Percentiles rank a stretch among this genome's conserved stretches.
These are phyloP conservation scores for Aspergillus diversus DNA, from an alignment of 495 filamentous ascomycete genomes.

Conservation along the genomic window DNA sequence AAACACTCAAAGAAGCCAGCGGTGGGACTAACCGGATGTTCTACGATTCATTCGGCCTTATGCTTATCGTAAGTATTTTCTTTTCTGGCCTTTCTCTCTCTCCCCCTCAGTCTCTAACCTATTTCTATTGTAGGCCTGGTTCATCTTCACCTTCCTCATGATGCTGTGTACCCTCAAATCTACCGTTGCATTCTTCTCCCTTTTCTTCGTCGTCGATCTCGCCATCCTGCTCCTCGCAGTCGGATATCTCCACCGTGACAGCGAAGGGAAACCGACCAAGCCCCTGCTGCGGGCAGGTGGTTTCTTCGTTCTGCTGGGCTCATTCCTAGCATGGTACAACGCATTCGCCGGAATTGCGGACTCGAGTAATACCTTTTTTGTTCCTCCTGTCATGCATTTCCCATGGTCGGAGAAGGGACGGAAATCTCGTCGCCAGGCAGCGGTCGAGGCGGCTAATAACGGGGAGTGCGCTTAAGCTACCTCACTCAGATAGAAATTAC, in stretches of 20 bases:
- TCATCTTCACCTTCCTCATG: conserved; percentile 84
- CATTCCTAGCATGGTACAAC: conserved; percentile 90
- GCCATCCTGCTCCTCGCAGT: conserved; percentile 79
- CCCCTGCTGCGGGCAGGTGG: conserved; percentile 72
- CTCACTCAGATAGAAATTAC: too few species aligned
- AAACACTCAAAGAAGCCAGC: conserved; percentile 47
- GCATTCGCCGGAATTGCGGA: conserved; percentile 89
- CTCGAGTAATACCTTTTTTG: conserved; percentile 78
- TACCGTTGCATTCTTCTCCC: conserved; percentile 85
- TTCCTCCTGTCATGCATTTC: conserved; percentile 88
- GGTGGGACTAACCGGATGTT: conserved; percentile 47
- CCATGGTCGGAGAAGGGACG: conserved; percentile 87
- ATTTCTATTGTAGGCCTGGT: conserved; percentile 69
- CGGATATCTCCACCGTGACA: conserved; percentile 58
- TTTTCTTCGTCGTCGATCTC: conserved; percentile 86
- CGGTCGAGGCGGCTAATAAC: too few species aligned
- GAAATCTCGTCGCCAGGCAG: conserved; percentile 33
- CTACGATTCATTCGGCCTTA: conserved; percentile 73
- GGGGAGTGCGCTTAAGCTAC: too few species aligned
- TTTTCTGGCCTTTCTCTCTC: background rate
- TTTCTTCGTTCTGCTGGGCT: conserved; percentile 76
- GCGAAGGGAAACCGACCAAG: conserved; percentile 43
- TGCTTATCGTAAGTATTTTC: conserved; percentile 61
- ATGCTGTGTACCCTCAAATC: conserved; percentile 84
- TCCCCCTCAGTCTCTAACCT: background rate